Evolutionary conservation across 73 alveolate genomes (phyloP).

Genomic region (Paramecium pentaurelia): DNA sequence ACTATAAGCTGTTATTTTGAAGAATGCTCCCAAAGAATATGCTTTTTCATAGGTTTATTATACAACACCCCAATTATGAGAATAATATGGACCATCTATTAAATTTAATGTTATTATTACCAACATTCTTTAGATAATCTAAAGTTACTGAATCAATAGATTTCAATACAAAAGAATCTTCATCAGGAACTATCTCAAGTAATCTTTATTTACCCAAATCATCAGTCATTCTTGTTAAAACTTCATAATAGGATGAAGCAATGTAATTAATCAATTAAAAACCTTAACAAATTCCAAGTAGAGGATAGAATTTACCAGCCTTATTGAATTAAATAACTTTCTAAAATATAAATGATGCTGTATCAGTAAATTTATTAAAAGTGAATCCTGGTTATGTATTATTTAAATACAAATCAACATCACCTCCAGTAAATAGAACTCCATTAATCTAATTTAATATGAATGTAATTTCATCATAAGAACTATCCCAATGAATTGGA

Average conservation of each 20-base stretch:
- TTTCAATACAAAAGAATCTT: neutral
- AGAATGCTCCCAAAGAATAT: constrained; percentile 2
- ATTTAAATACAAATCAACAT: constrained; percentile 51
- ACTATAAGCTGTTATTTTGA: neutral
- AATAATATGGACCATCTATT: constrained; percentile 11
- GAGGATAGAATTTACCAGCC: constrained; percentile 59
- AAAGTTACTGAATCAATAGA: neutral
- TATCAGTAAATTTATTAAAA: constrained; percentile 49
- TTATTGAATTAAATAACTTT: constrained; percentile 46
- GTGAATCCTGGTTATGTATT: constrained; percentile 51
- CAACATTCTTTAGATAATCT: neutral
- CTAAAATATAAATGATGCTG: constrained; percentile 41
- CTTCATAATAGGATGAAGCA: constrained; percentile 19
- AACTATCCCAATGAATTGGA: constrained; percentile 55
- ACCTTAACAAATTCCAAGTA: constrained; percentile 64
- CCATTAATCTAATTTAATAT: constrained; percentile 53
- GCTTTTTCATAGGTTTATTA: neutral
- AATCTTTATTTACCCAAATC: constrained; percentile 11
- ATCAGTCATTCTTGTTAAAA: constrained; percentile 21
- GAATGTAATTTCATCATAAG: constrained; percentile 44
- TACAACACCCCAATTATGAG: constrained; percentile 48
- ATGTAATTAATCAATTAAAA: constrained; percentile 48
- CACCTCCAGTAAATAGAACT: constrained; percentile 63
- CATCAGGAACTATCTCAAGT: neutral
- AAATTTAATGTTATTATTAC: neutral